Evolutionary conservation across 495 filamentous ascomycete genomes (phyloP).

Genomic region (Xylaria cubensis): DNA sequence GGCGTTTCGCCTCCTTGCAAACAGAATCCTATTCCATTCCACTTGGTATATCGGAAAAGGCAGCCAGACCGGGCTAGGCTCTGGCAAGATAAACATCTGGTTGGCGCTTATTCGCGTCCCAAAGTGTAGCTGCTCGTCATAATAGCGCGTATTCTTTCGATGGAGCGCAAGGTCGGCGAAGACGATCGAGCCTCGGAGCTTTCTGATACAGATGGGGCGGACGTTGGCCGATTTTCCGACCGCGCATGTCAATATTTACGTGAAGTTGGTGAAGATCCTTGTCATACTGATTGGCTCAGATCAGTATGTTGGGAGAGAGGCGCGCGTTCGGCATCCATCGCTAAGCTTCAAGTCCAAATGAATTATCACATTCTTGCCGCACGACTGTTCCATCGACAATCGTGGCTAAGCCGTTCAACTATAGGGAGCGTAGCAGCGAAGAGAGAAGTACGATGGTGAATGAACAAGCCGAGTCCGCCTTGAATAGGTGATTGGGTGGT

Average conservation of each 20-base stretch:
- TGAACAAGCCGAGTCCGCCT: conserved; percentile 19
- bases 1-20: conserved; percentile 15
- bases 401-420: conserved; percentile 9
- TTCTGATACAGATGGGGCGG: conserved; percentile 24
- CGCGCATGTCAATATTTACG: conserved; percentile 26
- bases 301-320: conserved; percentile 8
- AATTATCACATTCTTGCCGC: conserved; percentile 10
- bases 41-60: background rate
- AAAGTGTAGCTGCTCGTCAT: conserved; percentile 15
- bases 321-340: conserved; percentile 20
- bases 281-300: conserved; percentile 23
- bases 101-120: conserved; percentile 19
- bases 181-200: conserved; percentile 22
- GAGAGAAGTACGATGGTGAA: background rate
- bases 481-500: conserved; percentile 16
- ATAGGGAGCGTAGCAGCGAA: conserved; percentile 8
- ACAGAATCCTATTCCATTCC: background rate
- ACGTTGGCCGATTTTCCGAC: conserved; percentile 24
- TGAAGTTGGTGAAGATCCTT: conserved; percentile 28
- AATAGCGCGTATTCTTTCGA: conserved; percentile 14
- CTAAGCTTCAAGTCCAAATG: conserved; percentile 18
- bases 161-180: conserved; percentile 13
- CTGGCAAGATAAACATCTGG: conserved; percentile 10
- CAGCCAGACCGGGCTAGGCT: conserved; percentile 1
- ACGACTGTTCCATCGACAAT: conserved; percentile 6